Evolutionary conservation across 2,329 filamentous ascomycete genomes (phyloP).

Genomic region (Exophiala mesophila): DNA sequence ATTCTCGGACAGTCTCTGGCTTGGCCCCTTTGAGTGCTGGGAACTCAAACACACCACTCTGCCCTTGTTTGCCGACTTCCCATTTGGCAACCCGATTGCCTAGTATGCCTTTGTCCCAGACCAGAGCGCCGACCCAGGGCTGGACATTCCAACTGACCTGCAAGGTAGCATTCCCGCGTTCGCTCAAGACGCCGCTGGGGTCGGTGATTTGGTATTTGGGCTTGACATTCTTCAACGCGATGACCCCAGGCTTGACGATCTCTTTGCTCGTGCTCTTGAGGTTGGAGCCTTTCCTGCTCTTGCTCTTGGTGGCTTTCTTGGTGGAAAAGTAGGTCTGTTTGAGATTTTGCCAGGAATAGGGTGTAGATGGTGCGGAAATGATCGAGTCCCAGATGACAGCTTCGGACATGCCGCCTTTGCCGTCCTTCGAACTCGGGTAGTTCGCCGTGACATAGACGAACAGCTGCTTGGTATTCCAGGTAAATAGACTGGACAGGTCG

Average conservation of each 20-base stretch:
- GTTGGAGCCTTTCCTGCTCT: conserved; percentile 24
- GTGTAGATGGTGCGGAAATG: conserved; percentile 61
- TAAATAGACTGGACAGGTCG: conserved; percentile 88
- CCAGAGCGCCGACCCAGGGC: conserved; percentile 86
- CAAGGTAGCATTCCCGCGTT: conserved; percentile 67
- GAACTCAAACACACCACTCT: conserved; percentile 51
- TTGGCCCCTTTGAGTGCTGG: conserved; percentile 47
- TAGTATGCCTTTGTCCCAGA: conserved; percentile 61
- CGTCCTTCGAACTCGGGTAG: conserved; percentile 43
- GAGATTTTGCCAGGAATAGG: conserved; percentile 38
- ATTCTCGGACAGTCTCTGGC: conserved; percentile 19
- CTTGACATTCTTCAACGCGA: conserved; percentile 76
- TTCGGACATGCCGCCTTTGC: conserved; percentile 47
- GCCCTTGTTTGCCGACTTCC: conserved; percentile 48
- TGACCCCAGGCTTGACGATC: conserved; percentile 50
- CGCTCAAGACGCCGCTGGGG: conserved; percentile 71
- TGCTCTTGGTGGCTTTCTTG: conserved; percentile 28
- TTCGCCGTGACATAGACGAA: conserved; percentile 92
- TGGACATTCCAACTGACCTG: conserved; percentile 93
- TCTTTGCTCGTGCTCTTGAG: conserved; percentile 18
- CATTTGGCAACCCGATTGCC: conserved; percentile 45
- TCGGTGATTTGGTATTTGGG: conserved; percentile 98
- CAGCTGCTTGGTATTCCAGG: conserved; percentile 98
- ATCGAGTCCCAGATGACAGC: conserved; percentile 96
- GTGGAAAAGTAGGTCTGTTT: conserved; percentile 33